phyloP scores from a whole-genome alignment of 2,329 filamentous ascomycete species.

The Aspergillus fumigatus region DNA sequence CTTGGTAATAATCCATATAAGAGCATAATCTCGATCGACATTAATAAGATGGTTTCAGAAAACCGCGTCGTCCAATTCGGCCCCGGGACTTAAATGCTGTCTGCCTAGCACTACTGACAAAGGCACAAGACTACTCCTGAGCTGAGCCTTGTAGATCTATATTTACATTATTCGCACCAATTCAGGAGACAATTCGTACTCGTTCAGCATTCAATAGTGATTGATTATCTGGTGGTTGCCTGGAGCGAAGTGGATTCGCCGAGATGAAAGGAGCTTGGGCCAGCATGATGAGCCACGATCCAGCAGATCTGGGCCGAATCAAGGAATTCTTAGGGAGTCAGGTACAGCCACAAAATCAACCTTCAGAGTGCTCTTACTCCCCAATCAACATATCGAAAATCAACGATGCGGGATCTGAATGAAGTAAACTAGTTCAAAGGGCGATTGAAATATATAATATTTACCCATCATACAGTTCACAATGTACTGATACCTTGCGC shows the following conservation, averaged over 20 bases:
- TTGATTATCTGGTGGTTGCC: constrained; percentile 4
- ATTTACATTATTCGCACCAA: background rate
- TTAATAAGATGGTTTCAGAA: constrained; percentile 1
- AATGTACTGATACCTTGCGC: background rate
- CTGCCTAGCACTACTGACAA: background rate
- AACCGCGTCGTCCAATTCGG: constrained; percentile 1
- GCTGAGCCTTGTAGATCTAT: background rate
- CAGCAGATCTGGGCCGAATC: background rate
- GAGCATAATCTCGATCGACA: background rate
- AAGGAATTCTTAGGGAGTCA: background rate
- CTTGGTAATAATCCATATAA: background rate
- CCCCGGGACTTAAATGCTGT: background rate
- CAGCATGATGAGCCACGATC: constrained; percentile 6
- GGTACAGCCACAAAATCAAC: background rate
- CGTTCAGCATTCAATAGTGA: background rate
- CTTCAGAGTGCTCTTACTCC: background rate
- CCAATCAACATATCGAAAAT: background rate
- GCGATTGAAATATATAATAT: too few species aligned
- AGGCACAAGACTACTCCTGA: background rate
- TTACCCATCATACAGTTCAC: too few species aligned
- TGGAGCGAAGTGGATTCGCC: constrained; percentile 6
- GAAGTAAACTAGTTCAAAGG: background rate
- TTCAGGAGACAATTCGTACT: background rate
- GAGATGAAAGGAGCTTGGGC: constrained; percentile 3
- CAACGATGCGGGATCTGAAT: background rate